These are phyloP conservation scores for Spergularia marina DNA, from an alignment of 148 eudicot species.

Conservation along the genomic window DNA sequence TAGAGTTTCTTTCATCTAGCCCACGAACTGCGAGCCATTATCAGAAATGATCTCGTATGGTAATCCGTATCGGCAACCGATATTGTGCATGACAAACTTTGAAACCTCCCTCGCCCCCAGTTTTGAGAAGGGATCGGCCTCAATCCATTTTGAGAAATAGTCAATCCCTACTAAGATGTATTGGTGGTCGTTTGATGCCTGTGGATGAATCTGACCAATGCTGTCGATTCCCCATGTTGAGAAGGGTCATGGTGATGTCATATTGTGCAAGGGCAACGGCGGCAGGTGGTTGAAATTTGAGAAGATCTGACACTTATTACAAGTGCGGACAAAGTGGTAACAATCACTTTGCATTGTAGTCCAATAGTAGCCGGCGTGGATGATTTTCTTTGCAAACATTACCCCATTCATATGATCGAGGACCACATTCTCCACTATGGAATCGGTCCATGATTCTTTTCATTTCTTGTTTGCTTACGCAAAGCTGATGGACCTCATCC, in stretches of 20 bases:
- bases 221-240: neutral
- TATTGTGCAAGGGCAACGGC: neutral
- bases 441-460: neutral
- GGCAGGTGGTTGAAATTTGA: neutral
- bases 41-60: neutral
- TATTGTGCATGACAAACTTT: too few relatives aligned
- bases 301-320: neutral
- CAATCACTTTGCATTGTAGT: neutral
- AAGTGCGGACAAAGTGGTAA: neutral
- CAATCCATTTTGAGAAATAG: too few relatives aligned
- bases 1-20: too few relatives aligned
- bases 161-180: too few relatives aligned
- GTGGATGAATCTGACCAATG: neutral
- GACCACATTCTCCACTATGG: neutral
- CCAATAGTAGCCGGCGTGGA: neutral
- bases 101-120: too few relatives aligned
- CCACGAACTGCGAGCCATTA: neutral
- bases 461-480: neutral
- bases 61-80: too few relatives aligned
- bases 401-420: neutral
- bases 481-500: too few relatives aligned
- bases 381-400: neutral
- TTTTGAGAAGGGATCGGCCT: too few relatives aligned
- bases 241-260: neutral
- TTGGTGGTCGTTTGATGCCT: too few relatives aligned